A percentile compares a stretch with the other conserved stretches of the same genome.
Conservation (phyloP, 352 stramenopile species). For the Phytopythium delawarense region DNA sequence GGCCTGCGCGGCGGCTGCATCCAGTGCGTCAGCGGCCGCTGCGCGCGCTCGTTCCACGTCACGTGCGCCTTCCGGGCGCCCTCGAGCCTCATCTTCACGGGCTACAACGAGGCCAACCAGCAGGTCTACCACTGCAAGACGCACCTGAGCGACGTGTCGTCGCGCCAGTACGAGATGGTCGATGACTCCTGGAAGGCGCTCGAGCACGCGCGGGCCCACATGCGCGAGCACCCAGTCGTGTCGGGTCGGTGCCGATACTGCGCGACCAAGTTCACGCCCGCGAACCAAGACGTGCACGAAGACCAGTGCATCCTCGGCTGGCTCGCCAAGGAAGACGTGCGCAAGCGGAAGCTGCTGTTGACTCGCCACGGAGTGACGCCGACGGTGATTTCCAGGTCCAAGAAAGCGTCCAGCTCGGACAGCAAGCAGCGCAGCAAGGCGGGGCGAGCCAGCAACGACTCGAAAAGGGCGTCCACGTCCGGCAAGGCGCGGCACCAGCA, state of each 20-base stretch:
- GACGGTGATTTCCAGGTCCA: conserved; percentile 28
- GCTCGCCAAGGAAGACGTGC: conserved; percentile 42
- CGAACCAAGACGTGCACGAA: conserved; percentile 47
- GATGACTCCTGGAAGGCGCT: conserved; percentile 52
- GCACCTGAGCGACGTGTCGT: conserved; percentile 61
- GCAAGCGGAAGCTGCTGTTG: conserved; percentile 34
- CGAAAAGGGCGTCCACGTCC: conserved; percentile 10
- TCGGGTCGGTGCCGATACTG: conserved; percentile 62
- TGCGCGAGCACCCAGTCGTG: conserved; percentile 16
- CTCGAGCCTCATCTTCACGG: conserved; percentile 73
- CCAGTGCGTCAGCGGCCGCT: conserved; percentile 84
- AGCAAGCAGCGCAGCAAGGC: conserved; percentile 8
- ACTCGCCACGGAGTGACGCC: conserved; percentile 28
- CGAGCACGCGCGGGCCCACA: conserved; percentile 19
- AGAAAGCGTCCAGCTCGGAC: conserved; percentile 22
- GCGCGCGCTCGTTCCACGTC: conserved; percentile 78
- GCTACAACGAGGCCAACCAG: conserved; percentile 73
- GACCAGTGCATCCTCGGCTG: conserved; percentile 56
- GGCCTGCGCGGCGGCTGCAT: conserved; percentile 80
- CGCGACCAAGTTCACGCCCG: conserved; percentile 32
- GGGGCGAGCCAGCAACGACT: neutral
- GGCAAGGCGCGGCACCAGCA: conserved; percentile 38
- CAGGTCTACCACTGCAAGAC: conserved; percentile 83
- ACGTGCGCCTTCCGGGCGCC: conserved; percentile 73
- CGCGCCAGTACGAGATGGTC: conserved; percentile 59